Conservation (phyloP, 1,139 yeast species). For the Suhomyces ambrosiae region DNA sequence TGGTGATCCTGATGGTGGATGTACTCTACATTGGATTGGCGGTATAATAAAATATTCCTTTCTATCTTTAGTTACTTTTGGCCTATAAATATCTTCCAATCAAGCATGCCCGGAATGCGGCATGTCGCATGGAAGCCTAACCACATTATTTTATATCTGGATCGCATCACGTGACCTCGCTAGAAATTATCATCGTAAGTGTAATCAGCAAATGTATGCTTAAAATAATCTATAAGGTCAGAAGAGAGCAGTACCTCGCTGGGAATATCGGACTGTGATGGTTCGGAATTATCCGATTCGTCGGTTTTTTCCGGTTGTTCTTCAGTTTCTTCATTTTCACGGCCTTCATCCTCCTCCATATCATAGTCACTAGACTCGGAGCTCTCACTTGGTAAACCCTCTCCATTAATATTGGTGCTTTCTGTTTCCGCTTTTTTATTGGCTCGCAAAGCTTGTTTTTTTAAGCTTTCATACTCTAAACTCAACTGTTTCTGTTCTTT, state of each 20-base stretch:
- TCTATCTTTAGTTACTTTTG: constrained; percentile 2
- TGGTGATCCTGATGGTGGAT: background rate
- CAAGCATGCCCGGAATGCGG: too few relatives aligned
- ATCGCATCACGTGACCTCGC: too few relatives aligned
- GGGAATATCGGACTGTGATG: too few relatives aligned
- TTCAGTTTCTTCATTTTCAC: background rate
- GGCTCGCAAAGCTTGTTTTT: background rate
- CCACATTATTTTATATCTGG: too few relatives aligned
- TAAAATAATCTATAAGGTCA: constrained; percentile 13
- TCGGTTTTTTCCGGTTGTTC: constrained; percentile 6
- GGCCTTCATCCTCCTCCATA: background rate
- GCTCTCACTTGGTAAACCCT: background rate
- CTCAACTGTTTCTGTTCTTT: background rate
- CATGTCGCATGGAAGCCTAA: too few relatives aligned
- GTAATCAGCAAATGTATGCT: constrained; percentile 16
- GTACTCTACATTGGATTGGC: constrained; percentile 3
- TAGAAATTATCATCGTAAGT: constrained; percentile 6
- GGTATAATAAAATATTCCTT: background rate
- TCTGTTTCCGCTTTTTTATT: constrained; percentile 5
- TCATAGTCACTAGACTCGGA: background rate
- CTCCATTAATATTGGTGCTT: background rate
- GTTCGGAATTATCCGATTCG: too few relatives aligned
- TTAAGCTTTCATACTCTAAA: background rate
- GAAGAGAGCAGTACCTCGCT: constrained; percentile 7
- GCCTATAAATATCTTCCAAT: constrained; percentile 7